A percentile compares a stretch with the other conserved stretches of the same genome.
These are phyloP conservation scores for Adansonia gregorii DNA, from an alignment of 441 rosid species.

Conservation along the genomic window DNA sequence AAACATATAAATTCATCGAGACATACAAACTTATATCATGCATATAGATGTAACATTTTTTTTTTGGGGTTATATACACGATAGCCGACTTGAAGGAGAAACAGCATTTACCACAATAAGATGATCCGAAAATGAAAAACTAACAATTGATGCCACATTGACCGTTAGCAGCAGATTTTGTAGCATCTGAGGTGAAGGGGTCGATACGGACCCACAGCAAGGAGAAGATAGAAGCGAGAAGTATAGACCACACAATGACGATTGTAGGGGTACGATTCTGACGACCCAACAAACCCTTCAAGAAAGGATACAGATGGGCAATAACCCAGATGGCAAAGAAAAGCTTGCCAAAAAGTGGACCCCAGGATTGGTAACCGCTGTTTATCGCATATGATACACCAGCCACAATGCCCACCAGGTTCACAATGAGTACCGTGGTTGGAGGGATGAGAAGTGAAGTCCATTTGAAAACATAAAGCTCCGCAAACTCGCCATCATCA, in stretches of 20 bases:
- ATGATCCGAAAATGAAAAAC: conserved; percentile 5
- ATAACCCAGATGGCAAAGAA: conserved; percentile 97
- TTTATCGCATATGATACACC: conserved; percentile 90
- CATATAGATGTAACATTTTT: not conserved
- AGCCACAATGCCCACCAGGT: conserved; percentile 92
- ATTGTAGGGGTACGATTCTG: conserved; percentile 95
- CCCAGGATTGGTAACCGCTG: conserved; percentile 99
- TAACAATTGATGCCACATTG: conserved; percentile 85
- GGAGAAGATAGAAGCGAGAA: conserved; percentile 93
- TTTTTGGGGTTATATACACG: conserved; percentile 35
- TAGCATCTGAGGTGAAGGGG: conserved; percentile 65
- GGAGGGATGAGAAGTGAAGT: conserved; percentile 97
- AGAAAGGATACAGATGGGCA: conserved; percentile 94
- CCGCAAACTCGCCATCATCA: conserved; percentile 90
- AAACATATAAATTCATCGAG: not conserved
- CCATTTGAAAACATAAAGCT: conserved; percentile 96
- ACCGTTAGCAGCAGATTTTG: conserved; percentile 55
- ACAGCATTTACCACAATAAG: conserved; percentile 9
- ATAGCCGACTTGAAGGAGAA: conserved; percentile 15
- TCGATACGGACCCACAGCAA: conserved; percentile 96
- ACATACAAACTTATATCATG: not conserved
- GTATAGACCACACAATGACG: conserved; percentile 95
- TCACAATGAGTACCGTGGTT: conserved; percentile 81
- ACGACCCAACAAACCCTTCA: conserved; percentile 90
- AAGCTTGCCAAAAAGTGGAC: conserved; percentile 93